Percentiles rank a stretch among this genome's conserved stretches.
Evolutionary conservation across 1,284 basidiomycete species (phyloP).

Genomic region (Golubevia sp.): DNA sequence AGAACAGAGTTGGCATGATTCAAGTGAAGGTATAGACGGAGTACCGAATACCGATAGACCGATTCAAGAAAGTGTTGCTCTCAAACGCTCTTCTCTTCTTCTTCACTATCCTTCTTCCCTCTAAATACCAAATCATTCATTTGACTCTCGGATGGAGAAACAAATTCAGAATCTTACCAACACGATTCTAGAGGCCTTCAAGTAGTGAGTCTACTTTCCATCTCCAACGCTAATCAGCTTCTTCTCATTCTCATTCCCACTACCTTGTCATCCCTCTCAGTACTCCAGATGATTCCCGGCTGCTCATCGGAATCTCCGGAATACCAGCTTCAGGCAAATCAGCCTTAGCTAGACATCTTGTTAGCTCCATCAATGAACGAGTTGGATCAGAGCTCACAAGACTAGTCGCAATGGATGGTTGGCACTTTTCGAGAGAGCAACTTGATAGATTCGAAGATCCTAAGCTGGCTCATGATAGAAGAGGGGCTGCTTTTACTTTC

Average conservation of each 20-base stretch:
- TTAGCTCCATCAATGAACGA: neutral
- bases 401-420: constrained; percentile 57
- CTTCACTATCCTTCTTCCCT: too few relatives aligned
- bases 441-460: constrained; percentile 33
- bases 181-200: too few relatives aligned
- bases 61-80: too few relatives aligned
- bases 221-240: neutral
- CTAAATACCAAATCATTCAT: too few relatives aligned
- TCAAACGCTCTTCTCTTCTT: too few relatives aligned
- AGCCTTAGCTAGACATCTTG: constrained; percentile 24
- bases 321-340: constrained; percentile 57
- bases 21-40: too few relatives aligned
- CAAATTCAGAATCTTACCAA: too few relatives aligned
- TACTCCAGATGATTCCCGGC: constrained; percentile 9
- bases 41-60: too few relatives aligned
- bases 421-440: constrained; percentile 39
- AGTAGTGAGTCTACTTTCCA: too few relatives aligned
- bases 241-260: neutral
- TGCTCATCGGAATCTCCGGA: constrained; percentile 48
- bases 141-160: too few relatives aligned
- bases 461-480: constrained; percentile 32
- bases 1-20: too few relatives aligned
- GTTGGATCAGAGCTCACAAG: constrained; percentile 12
- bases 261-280: too few relatives aligned
- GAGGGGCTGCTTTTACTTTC: constrained; percentile 57